A percentile compares a stretch with the other conserved stretches of the same genome.
phyloP scores from a whole-genome alignment of 345 rosid species.

The Aquilaria yunnanensis region DNA sequence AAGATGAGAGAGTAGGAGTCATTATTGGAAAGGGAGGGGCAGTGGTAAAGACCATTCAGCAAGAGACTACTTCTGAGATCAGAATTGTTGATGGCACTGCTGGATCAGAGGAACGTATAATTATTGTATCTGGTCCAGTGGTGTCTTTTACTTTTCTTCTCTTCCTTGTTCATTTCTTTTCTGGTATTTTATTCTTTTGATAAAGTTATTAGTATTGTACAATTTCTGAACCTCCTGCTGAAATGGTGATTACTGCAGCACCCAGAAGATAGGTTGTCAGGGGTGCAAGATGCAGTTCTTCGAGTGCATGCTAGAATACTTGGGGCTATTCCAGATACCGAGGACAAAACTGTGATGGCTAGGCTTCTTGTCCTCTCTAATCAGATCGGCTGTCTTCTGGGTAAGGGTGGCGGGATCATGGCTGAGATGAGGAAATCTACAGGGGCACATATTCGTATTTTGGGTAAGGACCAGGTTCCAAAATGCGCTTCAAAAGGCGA shows the following conservation, averaged over 20 bases:
- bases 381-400: conserved; percentile 80
- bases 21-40: conserved; percentile 77
- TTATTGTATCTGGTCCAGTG: conserved; percentile 60
- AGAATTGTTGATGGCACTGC: conserved; percentile 52
- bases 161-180: conserved; percentile 5
- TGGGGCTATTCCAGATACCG: conserved; percentile 45
- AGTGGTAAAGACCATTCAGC: conserved; percentile 50
- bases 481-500: conserved; percentile 69
- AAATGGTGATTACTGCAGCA: conserved; percentile 34
- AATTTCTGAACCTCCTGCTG: conserved; percentile 12
- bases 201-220: conserved; percentile 7
- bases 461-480: conserved; percentile 69
- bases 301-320: conserved; percentile 58
- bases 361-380: conserved; percentile 57
- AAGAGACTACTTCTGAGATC: conserved; percentile 75
- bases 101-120: conserved; percentile 52
- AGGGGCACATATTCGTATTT: conserved; percentile 64
- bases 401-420: conserved; percentile 68
- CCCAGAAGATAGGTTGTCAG: conserved; percentile 64
- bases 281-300: conserved; percentile 68
- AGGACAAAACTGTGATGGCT: conserved; percentile 45
- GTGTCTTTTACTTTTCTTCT: conserved; percentile 30
- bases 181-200: conserved; percentile 5
- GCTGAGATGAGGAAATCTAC: conserved; percentile 67
- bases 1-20: conserved; percentile 54